Evolutionary conservation across 495 filamentous ascomycete species (phyloP).

Genomic region (Entonaema liquescens): DNA sequence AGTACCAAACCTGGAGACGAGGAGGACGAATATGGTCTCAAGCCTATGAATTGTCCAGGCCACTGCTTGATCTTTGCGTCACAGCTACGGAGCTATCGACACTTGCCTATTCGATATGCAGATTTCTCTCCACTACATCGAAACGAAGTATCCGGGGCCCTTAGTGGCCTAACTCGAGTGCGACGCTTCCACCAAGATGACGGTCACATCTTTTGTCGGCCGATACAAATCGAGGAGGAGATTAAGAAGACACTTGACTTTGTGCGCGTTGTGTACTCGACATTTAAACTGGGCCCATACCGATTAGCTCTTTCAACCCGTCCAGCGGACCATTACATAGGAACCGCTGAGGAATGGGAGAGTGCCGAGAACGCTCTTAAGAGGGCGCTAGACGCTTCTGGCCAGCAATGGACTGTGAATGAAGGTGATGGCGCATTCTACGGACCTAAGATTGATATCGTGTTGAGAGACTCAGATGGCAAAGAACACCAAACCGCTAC

Average conservation of each 20-base stretch:
- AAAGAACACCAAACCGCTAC: constrained; percentile 94
- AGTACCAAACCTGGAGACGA: constrained; percentile 53
- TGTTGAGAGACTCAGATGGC: constrained; percentile 80
- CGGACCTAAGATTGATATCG: constrained; percentile 93
- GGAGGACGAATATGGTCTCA: constrained; percentile 85
- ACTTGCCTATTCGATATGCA: constrained; percentile 88
- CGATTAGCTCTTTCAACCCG: constrained; percentile 83
- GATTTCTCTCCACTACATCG: constrained; percentile 93
- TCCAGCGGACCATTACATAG: constrained; percentile 79
- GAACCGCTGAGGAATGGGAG: constrained; percentile 81
- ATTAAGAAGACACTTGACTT: constrained; percentile 83
- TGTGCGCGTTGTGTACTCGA: constrained; percentile 78
- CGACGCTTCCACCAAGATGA: constrained; percentile 97
- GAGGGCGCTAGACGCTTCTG: constrained; percentile 71
- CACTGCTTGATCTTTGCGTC: constrained; percentile 88
- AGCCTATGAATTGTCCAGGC: constrained; percentile 97
- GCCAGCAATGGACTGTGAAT: constrained; percentile 74
- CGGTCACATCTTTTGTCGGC: constrained; percentile 93
- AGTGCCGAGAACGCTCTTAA: constrained; percentile 78
- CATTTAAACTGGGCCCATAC: constrained; percentile 77
- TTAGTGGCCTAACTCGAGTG: constrained; percentile 88
- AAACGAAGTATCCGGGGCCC: constrained; percentile 85
- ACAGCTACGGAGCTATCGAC: constrained; percentile 75
- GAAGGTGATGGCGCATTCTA: constrained; percentile 93
- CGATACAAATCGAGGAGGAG: constrained; percentile 81